Percentiles rank a stretch among this genome's conserved stretches.
These are phyloP conservation scores for Solanum corneliomulleri DNA, from an alignment of 257 asterid genomes.

Conservation along the genomic window DNA sequence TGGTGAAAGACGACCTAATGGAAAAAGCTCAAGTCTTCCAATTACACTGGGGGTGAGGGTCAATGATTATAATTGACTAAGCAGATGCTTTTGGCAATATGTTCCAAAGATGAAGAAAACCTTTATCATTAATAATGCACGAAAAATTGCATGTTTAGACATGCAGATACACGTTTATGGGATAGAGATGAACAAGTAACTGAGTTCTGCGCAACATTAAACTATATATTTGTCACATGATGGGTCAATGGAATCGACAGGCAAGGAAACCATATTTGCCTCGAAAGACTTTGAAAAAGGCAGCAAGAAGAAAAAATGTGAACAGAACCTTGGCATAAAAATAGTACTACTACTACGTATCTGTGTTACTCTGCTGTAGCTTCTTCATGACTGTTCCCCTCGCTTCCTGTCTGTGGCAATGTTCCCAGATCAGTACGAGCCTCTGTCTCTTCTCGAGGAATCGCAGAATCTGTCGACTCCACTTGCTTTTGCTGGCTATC, in stretches of 20 bases:
- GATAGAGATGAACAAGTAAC: background rate
- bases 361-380: slow-evolving; percentile 42
- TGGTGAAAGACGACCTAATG: too few relatives aligned
- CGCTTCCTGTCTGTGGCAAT: slow-evolving; percentile 49
- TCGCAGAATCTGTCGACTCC: slow-evolving; percentile 25
- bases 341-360: background rate
- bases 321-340: background rate
- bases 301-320: slow-evolving; percentile 10
- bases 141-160: background rate
- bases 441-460: slow-evolving; percentile 55
- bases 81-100: background rate
- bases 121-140: background rate
- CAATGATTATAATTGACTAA: background rate
- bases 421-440: slow-evolving; percentile 55
- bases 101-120: background rate
- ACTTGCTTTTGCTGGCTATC: slow-evolving; percentile 10
- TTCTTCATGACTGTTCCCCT: slow-evolving; percentile 25
- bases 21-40: too few relatives aligned
- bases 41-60: too few relatives aligned
- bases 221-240: background rate
- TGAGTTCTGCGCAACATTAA: background rate
- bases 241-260: slow-evolving; percentile 2
- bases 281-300: background rate
- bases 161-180: background rate
- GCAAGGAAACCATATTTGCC: slow-evolving; percentile 3